Conservation (phyloP, 2,329 filamentous ascomycete genomes). For the Arthrobotrys iridis region DNA sequence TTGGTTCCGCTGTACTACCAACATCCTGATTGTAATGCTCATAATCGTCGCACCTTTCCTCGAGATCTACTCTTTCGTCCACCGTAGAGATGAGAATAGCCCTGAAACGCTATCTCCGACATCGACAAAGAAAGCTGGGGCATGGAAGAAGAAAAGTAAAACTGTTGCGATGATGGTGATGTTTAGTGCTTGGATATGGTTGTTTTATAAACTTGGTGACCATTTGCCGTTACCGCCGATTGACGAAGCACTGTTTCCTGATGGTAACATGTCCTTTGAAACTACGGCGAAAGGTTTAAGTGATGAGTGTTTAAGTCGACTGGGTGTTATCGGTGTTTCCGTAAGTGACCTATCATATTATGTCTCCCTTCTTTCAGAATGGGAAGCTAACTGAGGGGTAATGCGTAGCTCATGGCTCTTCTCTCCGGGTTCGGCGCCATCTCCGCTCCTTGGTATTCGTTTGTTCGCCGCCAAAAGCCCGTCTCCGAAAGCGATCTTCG, state of each 20-base stretch:
- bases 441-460: conserved; percentile 84
- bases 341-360: conserved; percentile 50
- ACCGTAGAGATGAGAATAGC: conserved; percentile 60
- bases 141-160: conserved; percentile 75
- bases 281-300: conserved; percentile 61
- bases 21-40: conserved; percentile 75
- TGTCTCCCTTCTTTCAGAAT: not conserved
- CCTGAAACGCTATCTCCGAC: conserved; percentile 19
- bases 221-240: conserved; percentile 69
- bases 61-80: conserved; percentile 75
- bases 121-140: conserved; percentile 66
- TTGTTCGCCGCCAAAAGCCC: conserved; percentile 72
- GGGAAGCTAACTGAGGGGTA: not conserved
- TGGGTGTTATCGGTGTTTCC: conserved; percentile 77
- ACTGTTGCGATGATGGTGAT: conserved; percentile 76
- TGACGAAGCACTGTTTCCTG: conserved; percentile 59
- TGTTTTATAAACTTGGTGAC: conserved; percentile 79
- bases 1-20: conserved; percentile 75
- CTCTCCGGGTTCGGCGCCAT: conserved; percentile 91
- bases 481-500: conserved; percentile 78
- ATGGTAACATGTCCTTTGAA: conserved; percentile 38
- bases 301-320: conserved; percentile 70
- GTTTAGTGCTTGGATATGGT: conserved; percentile 75
- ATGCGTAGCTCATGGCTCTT: conserved; percentile 80
- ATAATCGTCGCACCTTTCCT: conserved; percentile 80